Evolutionary conservation across 768 basidiomycete species (phyloP).

Genomic region (Guyanaporus albipodus): DNA sequence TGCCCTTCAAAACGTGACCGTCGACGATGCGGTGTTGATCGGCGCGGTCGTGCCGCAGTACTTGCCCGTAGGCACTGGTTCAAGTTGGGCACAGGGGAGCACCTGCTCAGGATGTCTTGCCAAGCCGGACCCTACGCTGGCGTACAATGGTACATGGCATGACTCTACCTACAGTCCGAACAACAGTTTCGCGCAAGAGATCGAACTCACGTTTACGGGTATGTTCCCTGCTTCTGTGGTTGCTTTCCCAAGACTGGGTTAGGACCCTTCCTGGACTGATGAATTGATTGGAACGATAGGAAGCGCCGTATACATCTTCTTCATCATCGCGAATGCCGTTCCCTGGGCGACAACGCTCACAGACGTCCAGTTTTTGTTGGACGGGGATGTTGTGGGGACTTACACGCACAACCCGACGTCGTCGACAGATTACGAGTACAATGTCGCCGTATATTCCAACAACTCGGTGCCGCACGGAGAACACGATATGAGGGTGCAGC

Average conservation of each 20-base stretch:
- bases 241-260: no score
- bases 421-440: slow-evolving; percentile 7
- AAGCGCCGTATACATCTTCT: slow-evolving; percentile 16
- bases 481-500: slow-evolving; percentile 9
- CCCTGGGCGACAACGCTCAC: neutral
- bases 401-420: slow-evolving; percentile 3
- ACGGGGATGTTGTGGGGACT: neutral
- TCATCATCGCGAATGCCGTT: slow-evolving; percentile 14
- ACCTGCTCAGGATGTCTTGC: neutral
- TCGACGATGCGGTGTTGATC: slow-evolving; percentile 13
- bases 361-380: slow-evolving; percentile 6
- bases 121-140: neutral
- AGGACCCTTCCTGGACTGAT: no score
- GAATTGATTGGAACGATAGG: no score
- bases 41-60: slow-evolving; percentile 8
- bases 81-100: slow-evolving; percentile 6
- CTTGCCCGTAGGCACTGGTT: slow-evolving; percentile 2
- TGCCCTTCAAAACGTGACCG: slow-evolving; percentile 9
- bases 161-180: neutral
- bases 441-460: slow-evolving; percentile 14
- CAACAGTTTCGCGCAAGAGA: neutral
- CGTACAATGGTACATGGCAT: slow-evolving; percentile 19
- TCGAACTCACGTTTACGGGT: slow-evolving; percentile 14
- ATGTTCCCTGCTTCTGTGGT: neutral
- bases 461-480: neutral